Evolutionary conservation across 73 alveolate species (phyloP), one percentile per base, ranked within the genome.

Genomic region (Uronychia setigera): DNA sequence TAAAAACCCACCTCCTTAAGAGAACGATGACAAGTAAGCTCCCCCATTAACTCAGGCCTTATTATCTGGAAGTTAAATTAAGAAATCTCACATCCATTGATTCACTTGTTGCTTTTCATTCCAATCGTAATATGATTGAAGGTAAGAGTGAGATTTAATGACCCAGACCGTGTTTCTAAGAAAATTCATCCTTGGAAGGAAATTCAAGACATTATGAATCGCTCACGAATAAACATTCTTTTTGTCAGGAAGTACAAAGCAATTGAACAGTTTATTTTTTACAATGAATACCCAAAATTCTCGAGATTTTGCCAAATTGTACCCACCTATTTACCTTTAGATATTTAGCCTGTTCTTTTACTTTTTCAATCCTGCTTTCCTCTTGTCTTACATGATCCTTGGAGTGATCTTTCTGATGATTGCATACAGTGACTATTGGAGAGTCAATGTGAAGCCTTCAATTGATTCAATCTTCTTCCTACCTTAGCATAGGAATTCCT

Each of bases 261-360:
- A 1, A 67, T 84, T 0, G 91, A 88, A 74, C 29, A 86, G 35
- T 80, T 82, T 28, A 79, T 88, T 1, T 26, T 82, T 74, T 83
- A 83, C 78, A 79, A 75, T 67, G 86, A 88, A 27, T 88, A 88
- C 82, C 94, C 94, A 1, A 35, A 82, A 58, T 88, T 35, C 81
- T 88, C 94, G 5, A 5, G 27, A 30, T 33, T 82, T 19, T 82
- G 92, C 80, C 81, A 83, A 19, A 11, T 46, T 46, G 67, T 46
- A 46, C 5, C n/a, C n/a, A 46, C 5, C n/a, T 5, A 19, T 5
- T 11, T 46, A 46, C 0, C 28, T 85, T 74, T 85, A 85, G 91
- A 33, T 35, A 1, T 76, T 86, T 26, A 58, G 33, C 14, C 35
- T 76, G 29, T 79, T 58, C 79, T n/a, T 30, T 58, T 76, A 27